phyloP scores from a whole-genome alignment of 169 alveolate genomes.

The Eimeria brunetti region DNA sequence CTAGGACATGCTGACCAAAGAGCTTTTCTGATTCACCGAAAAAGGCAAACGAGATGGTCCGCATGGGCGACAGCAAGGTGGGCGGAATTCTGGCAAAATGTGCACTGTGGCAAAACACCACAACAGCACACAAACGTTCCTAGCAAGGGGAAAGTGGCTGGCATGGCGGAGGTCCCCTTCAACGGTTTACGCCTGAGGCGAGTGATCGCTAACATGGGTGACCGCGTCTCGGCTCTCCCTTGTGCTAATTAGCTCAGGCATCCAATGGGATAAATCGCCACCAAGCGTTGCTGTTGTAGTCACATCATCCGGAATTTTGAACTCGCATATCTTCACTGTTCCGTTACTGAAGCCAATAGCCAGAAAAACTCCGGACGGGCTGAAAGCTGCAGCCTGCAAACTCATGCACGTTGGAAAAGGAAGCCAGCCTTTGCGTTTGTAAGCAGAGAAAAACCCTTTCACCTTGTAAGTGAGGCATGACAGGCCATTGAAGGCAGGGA shows the following conservation, averaged over 20 bases:
- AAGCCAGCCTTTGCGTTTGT: neutral
- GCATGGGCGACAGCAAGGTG: conserved; percentile 79
- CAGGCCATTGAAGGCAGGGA: neutral
- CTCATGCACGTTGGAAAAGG: neutral
- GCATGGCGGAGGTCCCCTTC: neutral
- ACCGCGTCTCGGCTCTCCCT: conserved; percentile 73
- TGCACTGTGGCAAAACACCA: conserved; percentile 5
- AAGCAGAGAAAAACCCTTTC: neutral
- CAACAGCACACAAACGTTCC: neutral
- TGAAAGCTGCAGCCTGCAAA: conserved; percentile 46
- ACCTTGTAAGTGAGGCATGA: neutral
- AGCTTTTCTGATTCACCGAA: conserved; percentile 33
- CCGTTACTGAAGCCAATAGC: conserved; percentile 75
- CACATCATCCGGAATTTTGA: neutral
- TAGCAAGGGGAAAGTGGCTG: neutral
- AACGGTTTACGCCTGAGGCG: neutral
- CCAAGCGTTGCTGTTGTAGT: neutral
- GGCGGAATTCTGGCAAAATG: conserved; percentile 64
- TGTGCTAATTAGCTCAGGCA: conserved; percentile 66
- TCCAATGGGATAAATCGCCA: neutral
- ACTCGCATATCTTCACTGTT: conserved; percentile 57
- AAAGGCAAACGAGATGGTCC: conserved; percentile 79
- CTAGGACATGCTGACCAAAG: neutral
- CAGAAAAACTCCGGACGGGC: conserved; percentile 20
- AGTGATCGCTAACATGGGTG: conserved; percentile 69